Conservation (phyloP, 257 asterid species). For the Coffea eugenioides region DNA sequence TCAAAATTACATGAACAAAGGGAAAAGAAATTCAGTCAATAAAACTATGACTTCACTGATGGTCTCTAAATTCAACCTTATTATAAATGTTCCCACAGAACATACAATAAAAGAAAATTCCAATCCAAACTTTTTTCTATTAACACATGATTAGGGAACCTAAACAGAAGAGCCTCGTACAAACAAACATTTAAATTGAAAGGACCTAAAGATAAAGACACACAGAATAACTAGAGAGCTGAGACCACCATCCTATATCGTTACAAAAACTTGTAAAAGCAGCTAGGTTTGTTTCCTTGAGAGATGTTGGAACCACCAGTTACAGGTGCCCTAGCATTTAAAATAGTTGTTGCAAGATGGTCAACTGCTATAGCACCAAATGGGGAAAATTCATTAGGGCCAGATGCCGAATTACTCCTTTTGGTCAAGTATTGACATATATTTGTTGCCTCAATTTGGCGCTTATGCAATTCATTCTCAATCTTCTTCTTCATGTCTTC, state of each 20-base stretch:
- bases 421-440: too few relatives aligned
- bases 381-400: background rate
- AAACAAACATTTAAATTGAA: background rate
- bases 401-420: background rate
- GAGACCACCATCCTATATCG: background rate
- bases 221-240: background rate
- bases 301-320: background rate
- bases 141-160: background rate
- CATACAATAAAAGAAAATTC: background rate
- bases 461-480: too few relatives aligned
- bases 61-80: background rate
- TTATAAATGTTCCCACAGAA: background rate
- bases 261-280: background rate
- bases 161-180: background rate
- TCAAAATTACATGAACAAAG: too few relatives aligned
- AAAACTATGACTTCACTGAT: background rate
- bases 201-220: too few relatives aligned
- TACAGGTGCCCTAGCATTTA: background rate
- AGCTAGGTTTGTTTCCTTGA: background rate
- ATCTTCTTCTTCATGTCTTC: too few relatives aligned
- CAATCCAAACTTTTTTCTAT: background rate
- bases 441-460: too few relatives aligned
- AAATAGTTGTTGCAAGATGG: too few relatives aligned
- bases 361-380: background rate
- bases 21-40: background rate